Evolutionary conservation across 805 yeast species (phyloP).

Genomic region (Kazachstania psychrophila): DNA sequence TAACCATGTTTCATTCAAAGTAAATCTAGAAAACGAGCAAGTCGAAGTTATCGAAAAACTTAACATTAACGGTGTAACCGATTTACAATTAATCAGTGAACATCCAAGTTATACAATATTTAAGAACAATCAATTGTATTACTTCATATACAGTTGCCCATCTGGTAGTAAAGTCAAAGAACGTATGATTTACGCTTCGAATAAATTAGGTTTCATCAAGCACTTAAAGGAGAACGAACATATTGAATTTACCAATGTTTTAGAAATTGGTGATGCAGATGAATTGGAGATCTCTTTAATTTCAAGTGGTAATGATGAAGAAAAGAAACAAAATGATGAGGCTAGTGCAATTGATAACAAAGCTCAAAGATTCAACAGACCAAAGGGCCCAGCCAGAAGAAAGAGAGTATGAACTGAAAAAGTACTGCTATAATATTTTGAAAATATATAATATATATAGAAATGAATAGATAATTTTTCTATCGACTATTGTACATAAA

Average conservation of each 20-base stretch:
- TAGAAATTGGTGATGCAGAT: conserved; percentile 66
- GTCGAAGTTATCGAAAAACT: conserved; percentile 32
- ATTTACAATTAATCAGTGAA: conserved; percentile 31
- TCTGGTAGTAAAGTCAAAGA: conserved; percentile 82
- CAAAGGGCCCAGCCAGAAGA: conserved; percentile 62
- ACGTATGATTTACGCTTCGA: conserved; percentile 87
- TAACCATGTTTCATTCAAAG: conserved; percentile 40
- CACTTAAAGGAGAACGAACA: conserved; percentile 35
- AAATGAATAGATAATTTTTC: too few species aligned
- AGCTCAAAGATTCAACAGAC: conserved; percentile 41
- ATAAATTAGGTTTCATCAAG: conserved; percentile 50
- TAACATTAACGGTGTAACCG: conserved; percentile 20
- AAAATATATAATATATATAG: background rate
- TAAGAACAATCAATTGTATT: conserved; percentile 34
- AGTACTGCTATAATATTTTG: too few species aligned
- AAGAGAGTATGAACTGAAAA: conserved; percentile 8
- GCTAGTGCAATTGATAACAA: conserved; percentile 11
- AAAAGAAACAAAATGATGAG: conserved; percentile 28
- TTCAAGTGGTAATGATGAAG: conserved; percentile 18
- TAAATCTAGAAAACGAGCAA: conserved; percentile 43
- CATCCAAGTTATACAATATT: conserved; percentile 55
- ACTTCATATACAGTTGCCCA: conserved; percentile 82
- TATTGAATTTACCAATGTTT: conserved; percentile 35
- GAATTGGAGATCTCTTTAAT: conserved; percentile 47
- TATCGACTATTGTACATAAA: background rate